Evolutionary conservation across 352 stramenopile genomes (phyloP), one percentile per base, ranked within the genome.

Genomic region (Halophytophthora batemanensis): DNA sequence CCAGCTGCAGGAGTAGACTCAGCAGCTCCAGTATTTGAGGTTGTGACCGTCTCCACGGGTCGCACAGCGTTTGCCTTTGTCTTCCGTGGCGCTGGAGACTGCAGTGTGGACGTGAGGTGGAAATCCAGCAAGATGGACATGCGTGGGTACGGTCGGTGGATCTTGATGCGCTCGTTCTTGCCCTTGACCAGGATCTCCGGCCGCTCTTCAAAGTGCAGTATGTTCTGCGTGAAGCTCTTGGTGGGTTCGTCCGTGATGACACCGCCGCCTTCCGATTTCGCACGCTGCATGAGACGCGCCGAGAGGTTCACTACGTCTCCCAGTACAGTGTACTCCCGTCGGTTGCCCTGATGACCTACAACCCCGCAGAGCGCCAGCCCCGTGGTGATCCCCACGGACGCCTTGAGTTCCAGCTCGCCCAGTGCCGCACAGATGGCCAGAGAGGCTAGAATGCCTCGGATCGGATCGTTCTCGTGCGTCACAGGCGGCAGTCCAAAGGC

Each of bases 241-340:
- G 90, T 97, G 2, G 75, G 47, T 34, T 88, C 81, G 58, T 97
- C 90, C 7, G 87, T 96, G 64, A 96, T 92, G 22, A 96, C 81
- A 11, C 82, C 83, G 15, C 84, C 86, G n/a, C 73, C 67, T 50
- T 95, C 82, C 0, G 71, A 80, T 61, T 95, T 95, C 7, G 81
- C 84, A 22, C 81, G 86, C 47, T 96, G 81, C 93, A 98, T 98
- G 7, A 98, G 75, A 8, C 93, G 75, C 8, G 93, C 93, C 2
- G 85, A 90, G 4, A 98, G 59, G 45, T 98, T 98, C n/a, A 98
- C 93, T 13, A 94, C 92, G 56, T 98, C 89, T 2, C 93, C 93
- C 0, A 98, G 68, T 17, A 98, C 87, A 0, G 89, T 97, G 71
- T 98, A 98, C 64, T 98, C 93, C 21, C 91, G 79, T 1, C 93